Percentiles rank a stretch among this genome's conserved stretches.
Evolutionary conservation across 495 filamentous ascomycete genomes (phyloP).

Genomic region (Oleoguttula mirabilis): DNA sequence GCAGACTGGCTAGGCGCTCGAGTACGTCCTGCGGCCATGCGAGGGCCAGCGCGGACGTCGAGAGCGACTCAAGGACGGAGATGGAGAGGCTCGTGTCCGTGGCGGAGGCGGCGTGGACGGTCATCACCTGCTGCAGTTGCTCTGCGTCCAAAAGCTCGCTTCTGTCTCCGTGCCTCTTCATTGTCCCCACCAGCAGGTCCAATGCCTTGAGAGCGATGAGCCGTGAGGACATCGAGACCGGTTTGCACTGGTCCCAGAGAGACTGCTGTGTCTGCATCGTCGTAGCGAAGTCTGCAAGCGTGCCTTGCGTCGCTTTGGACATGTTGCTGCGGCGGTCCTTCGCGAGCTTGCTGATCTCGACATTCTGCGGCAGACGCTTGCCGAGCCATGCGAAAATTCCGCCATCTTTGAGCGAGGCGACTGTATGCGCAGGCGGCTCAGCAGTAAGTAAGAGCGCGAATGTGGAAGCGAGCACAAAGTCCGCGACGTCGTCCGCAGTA

Average conservation of each 20-base stretch:
- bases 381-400: constrained; percentile 40
- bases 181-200: constrained; percentile 46
- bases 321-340: constrained; percentile 58
- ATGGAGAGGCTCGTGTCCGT: constrained; percentile 32
- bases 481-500: constrained; percentile 34
- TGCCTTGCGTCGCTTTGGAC: constrained; percentile 46
- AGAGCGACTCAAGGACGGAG: constrained; percentile 51
- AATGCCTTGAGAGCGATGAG: constrained; percentile 51
- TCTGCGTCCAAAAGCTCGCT: constrained; percentile 39
- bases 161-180: constrained; percentile 37
- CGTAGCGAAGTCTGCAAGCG: constrained; percentile 40
- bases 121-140: constrained; percentile 4
- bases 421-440: constrained; percentile 36
- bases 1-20: constrained; percentile 1
- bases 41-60: constrained; percentile 1
- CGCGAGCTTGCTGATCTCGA: constrained; percentile 42
- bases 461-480: constrained; percentile 44
- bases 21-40: constrained; percentile 9
- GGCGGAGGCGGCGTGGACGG: not conserved
- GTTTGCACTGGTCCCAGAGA: constrained; percentile 45
- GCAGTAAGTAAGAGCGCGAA: constrained; percentile 44
- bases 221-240: constrained; percentile 45
- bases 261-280: constrained; percentile 36
- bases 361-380: constrained; percentile 38
- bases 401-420: constrained; percentile 24